Evolutionary conservation across 257 asterid species (phyloP), one percentile per base, ranked within the genome.

Genomic region (Lavandula angustifolia): DNA sequence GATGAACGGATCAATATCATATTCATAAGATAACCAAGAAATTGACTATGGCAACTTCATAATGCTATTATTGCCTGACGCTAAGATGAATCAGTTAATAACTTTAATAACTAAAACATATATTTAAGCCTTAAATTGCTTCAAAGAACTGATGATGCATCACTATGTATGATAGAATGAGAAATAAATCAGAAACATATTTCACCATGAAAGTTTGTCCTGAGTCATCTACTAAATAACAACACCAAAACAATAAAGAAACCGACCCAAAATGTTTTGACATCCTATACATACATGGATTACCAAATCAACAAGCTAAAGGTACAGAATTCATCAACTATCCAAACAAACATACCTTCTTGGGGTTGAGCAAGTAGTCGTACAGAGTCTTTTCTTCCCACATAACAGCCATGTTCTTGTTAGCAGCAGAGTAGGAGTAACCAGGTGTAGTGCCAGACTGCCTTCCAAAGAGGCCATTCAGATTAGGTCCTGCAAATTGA

Each of bases 351-450:
- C 7, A 4, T 34, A 34, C 38, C 38, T 34, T 34, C 38, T 34
- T 34, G 38, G 38, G 38, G 7, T 34, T 34, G 38, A 34, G 38
- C 38, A 34, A 34, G 38, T 34, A 34, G 6, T 34, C 38, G 7
- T 34, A 34, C 5, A 34, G 38, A 34, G 38, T 34, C 6, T 34
- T 34, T 6, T 34, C 38, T 34, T 6, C 38, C 96, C 96, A 89
- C 3, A 0, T 66, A 38, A 89, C 95, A 11, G 96, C 96, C 96
- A 66, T 89, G 73, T 60, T 77, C 80, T 89, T 89, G 91, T 89
- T 89, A 47, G 95, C 92, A 54, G 88, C 72, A 70, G 95, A 86
- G 79, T 86, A 89, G 3, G 96, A 89, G 64, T 89, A 89, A 16
- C 96, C 96, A 31, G 95, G 69, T 4, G 38, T 34, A 6, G 38